A percentile compares a stretch with the other conserved stretches of the same genome.
Conservation (phyloP, 768 basidiomycete genomes). For the Lentinula sp. region DNA sequence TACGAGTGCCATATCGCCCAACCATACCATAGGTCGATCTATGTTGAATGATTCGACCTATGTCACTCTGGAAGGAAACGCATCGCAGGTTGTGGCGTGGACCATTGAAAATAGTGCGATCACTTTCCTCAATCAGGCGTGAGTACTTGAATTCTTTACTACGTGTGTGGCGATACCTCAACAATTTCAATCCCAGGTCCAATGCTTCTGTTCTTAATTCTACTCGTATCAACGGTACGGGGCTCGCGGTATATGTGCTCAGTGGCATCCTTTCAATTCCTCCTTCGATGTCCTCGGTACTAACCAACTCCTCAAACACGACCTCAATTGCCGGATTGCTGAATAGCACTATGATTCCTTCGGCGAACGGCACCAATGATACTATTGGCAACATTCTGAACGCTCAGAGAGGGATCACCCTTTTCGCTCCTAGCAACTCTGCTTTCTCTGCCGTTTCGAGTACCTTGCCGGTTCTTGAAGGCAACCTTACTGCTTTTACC, state of each 20-base stretch:
- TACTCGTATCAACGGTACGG: conserved; percentile 23
- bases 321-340: conserved; percentile 30
- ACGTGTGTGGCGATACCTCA: conserved; percentile 1
- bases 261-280: conserved; percentile 50
- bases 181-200: conserved; percentile 13
- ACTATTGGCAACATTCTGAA: conserved; percentile 30
- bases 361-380: conserved; percentile 24
- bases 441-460: conserved; percentile 36
- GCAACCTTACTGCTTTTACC: conserved; percentile 40
- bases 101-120: conserved; percentile 32
- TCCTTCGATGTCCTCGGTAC: conserved; percentile 33
- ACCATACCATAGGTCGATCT: conserved; percentile 59
- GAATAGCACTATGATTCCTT: conserved; percentile 17
- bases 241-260: conserved; percentile 31
- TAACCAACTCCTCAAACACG: conserved; percentile 35
- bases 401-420: conserved; percentile 47
- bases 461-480: conserved; percentile 22
- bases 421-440: conserved; percentile 58
- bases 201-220: conserved; percentile 32
- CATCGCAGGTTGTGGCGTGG: conserved; percentile 52
- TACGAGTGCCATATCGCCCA: conserved; percentile 39
- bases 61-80: conserved; percentile 52
- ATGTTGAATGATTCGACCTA: conserved; percentile 43
- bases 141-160: conserved; percentile 11
- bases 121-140: conserved; percentile 46